Evolutionary conservation across 192 early-diverging fungal genomes (phyloP).

Genomic region (Coemansia sp.): DNA sequence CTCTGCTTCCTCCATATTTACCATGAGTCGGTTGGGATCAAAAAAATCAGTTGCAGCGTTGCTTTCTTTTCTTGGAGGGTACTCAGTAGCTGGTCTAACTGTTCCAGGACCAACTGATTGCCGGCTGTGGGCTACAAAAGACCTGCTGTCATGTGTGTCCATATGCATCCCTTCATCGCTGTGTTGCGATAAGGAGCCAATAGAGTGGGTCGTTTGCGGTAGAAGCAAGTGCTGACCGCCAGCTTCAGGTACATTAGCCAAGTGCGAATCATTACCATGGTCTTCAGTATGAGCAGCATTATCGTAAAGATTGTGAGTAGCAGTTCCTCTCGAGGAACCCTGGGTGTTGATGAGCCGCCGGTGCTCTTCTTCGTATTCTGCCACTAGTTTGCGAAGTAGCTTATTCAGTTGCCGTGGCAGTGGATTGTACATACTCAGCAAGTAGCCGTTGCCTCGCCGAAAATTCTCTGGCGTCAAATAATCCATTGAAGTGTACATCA

Average conservation of each 20-base stretch:
- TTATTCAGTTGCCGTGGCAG: conserved; percentile 33
- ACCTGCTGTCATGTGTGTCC: not conserved
- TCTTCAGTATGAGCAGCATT: not conserved
- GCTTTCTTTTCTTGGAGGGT: not conserved
- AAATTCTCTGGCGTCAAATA: conserved; percentile 45
- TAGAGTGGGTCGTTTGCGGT: too few relatives aligned
- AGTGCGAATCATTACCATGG: not conserved
- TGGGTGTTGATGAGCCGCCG: conserved; percentile 25
- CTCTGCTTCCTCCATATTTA: conserved; percentile 34
- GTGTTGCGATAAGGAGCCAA: too few relatives aligned
- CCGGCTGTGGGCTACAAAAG: not conserved
- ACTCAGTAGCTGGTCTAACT: not conserved
- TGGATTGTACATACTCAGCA: conserved; percentile 40
- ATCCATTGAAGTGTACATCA: conserved; percentile 56
- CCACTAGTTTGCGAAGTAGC: conserved; percentile 29
- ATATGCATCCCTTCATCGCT: not conserved
- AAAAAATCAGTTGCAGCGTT: conserved; percentile 14
- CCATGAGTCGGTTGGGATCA: conserved; percentile 35
- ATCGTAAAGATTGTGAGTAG: not conserved
- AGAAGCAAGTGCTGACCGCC: too few relatives aligned
- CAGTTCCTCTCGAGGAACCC: not conserved
- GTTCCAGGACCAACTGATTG: not conserved
- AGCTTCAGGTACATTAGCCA: not conserved
- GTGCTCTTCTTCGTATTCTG: conserved; percentile 44
- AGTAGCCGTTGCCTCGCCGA: conserved; percentile 43